Conservation (phyloP, 1,284 basidiomycete genomes). For the Leccinum pachyderme region DNA sequence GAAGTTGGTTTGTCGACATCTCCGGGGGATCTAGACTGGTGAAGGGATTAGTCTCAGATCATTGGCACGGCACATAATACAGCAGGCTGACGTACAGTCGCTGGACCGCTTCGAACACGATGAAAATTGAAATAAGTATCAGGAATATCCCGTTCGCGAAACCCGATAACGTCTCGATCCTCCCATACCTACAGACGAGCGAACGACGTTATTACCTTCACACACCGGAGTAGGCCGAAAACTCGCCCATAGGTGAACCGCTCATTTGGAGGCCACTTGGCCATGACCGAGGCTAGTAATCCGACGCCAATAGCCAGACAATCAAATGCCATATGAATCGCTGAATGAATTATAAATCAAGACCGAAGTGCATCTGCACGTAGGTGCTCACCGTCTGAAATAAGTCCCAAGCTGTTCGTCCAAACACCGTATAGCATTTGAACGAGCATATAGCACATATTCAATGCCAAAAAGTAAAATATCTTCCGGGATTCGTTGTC, state of each 20-base stretch:
- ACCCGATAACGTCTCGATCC: slow-evolving; percentile 98
- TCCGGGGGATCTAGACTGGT: slow-evolving; percentile 89
- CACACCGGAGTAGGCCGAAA: not conserved
- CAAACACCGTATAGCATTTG: slow-evolving; percentile 96
- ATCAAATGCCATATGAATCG: slow-evolving; percentile 99
- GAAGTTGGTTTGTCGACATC: slow-evolving; percentile 94
- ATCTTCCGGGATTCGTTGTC: slow-evolving; percentile 94
- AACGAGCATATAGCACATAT: slow-evolving; percentile 94
- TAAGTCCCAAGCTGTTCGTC: slow-evolving; percentile 96
- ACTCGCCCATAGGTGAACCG: slow-evolving; percentile 91
- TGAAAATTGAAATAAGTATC: slow-evolving; percentile 95
- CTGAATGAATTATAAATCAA: slow-evolving; percentile 42
- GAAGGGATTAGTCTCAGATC: slow-evolving; percentile 6
- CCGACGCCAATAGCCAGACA: slow-evolving; percentile 97
- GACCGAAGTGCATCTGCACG: not conserved
- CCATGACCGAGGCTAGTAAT: slow-evolving; percentile 95
- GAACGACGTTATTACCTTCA: not conserved
- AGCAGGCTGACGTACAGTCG: slow-evolving; percentile 69
- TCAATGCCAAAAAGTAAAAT: slow-evolving; percentile 95
- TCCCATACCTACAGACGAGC: slow-evolving; percentile 67
- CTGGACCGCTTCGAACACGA: slow-evolving; percentile 97
- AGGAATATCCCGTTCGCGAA: slow-evolving; percentile 98
- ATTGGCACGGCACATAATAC: not conserved
- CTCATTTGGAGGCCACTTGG: slow-evolving; percentile 94
- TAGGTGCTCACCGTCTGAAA: slow-evolving; percentile 82